Base-by-base conservation (phyloP, 2,329 filamentous ascomycete species). In the Sclerotinia borealis region DNA sequence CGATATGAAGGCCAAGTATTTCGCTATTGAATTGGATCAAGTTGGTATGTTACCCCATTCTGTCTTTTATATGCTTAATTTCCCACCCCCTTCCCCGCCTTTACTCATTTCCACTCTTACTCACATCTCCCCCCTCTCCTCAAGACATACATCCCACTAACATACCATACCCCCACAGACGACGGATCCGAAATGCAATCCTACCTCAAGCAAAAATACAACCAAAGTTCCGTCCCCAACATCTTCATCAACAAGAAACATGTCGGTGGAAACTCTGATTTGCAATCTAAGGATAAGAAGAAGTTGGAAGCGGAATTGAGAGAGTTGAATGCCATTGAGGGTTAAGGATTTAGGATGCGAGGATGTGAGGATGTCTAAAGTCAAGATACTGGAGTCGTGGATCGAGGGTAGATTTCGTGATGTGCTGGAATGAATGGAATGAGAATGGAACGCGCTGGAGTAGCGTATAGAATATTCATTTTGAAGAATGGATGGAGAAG, bases 181-280 rank as follows among this genome's bases (percentile, higher is more conserved):
- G 93, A 98, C 74, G 93, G 95, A 68, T 76, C 79, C 69, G 92
- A 81, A 15, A 85, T 99, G 73, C 95, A 99, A 81, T 81, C 86
- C 68, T 92, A 92, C 31, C 90, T 99, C 66, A 77, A 85, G 70
- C 84, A 93, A 68, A 85, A 98, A 72, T 91, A 87, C 63, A 82
- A 84, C 76, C 95, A 99, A 83, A 83, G 87, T 73, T 93, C 91
- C 72, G 95, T 99, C 7, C 95, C 95, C 72, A 98, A 98, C 81
- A 90, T 96, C 80, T 98, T 90, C 82, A 98, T 99, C 78, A 80
- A 80, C 71, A 80, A 92, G 80, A 81, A 96, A 81, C 93, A 97
- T 79, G 96, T 99, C 76, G 95, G 95, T 68, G 95, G 95, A 70
- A 98, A 98, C 85, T 96, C 92, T 29, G 93, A 95, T 71, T 77